A percentile compares a stretch with the other conserved stretches of the same genome.
Evolutionary conservation across 2,329 filamentous ascomycete genomes (phyloP).

Genomic region (Colletotrichum noveboracense): DNA sequence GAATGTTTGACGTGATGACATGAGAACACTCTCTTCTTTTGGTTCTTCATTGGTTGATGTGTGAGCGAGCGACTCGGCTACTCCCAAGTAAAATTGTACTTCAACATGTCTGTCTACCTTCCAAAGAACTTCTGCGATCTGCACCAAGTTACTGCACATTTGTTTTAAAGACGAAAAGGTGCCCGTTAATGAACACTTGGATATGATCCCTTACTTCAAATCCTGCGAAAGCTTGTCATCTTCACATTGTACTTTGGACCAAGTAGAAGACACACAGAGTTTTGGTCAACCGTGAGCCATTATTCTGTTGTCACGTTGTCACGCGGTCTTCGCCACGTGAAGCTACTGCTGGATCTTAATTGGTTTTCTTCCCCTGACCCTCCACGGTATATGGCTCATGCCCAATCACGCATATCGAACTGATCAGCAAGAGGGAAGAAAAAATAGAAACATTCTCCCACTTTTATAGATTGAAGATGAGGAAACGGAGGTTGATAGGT

Average conservation of each 20-base stretch:
- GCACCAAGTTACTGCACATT: too few species aligned
- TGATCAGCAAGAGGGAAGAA: neutral
- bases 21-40: neutral
- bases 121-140: neutral
- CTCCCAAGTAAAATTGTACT: neutral
- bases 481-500: neutral
- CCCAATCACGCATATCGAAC: neutral
- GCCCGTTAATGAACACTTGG: too few species aligned
- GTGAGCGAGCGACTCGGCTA: neutral
- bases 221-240: too few species aligned
- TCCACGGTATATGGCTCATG: neutral
- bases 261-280: neutral
- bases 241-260: neutral
- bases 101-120: neutral
- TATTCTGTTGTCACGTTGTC: neutral
- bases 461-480: neutral
- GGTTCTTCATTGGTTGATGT: neutral
- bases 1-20: neutral
- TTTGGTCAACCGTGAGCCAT: neutral
- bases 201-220: too few species aligned
- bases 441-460: neutral
- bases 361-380: neutral
- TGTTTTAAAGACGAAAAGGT: too few species aligned
- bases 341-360: too few species aligned
- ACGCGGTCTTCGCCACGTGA: neutral